These are phyloP conservation scores for Kazachstania taianensis DNA, from an alignment of 805 yeast species.

Conservation along the genomic window DNA sequence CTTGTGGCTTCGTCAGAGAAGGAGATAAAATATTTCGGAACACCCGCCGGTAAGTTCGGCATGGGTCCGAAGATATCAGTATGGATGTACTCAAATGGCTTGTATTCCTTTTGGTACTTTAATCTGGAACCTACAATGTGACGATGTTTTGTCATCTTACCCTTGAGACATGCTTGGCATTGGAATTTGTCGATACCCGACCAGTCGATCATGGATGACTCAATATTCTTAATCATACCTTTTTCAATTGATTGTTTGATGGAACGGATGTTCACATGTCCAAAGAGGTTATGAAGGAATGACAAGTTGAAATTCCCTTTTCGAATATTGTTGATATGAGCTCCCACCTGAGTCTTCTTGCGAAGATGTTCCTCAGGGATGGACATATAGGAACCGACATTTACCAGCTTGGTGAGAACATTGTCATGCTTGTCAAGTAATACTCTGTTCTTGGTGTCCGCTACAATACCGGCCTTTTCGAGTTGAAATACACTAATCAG, in stretches of 20 bases:
- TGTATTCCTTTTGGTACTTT: background rate
- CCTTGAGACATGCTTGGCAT: background rate
- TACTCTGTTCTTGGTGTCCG: background rate
- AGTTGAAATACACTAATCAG: background rate
- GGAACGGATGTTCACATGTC: background rate
- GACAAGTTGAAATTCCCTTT: background rate
- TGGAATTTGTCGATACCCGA: background rate
- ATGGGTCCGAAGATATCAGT: background rate
- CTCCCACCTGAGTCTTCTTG: too few relatives aligned
- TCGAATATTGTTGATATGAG: too few relatives aligned
- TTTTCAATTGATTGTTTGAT: background rate
- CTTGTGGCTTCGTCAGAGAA: conserved; percentile 9
- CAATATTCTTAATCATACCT: background rate
- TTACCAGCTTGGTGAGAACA: background rate
- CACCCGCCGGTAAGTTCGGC: background rate
- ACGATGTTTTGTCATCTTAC: background rate
- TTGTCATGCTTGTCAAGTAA: background rate
- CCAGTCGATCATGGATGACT: background rate
- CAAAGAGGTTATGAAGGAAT: background rate
- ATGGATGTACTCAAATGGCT: background rate
- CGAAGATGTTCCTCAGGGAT: too few relatives aligned
- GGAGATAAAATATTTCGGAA: conserved; percentile 5
- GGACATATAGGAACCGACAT: background rate
- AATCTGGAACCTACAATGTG: background rate
- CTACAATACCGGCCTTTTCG: background rate